phyloP scores from a whole-genome alignment of 257 asterid genomes.

The Solanum okadae region DNA sequence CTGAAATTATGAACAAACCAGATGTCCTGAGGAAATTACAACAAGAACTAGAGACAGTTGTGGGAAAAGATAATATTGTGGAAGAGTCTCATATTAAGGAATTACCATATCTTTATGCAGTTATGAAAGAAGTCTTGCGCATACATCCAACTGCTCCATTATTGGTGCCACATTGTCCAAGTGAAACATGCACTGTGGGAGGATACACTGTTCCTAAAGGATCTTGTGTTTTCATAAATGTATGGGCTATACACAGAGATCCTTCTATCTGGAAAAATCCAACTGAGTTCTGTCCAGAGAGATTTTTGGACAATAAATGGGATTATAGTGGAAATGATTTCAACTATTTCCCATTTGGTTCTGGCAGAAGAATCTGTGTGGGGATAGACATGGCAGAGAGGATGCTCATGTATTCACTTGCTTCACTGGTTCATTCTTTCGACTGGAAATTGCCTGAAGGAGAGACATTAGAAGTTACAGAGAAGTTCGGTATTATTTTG shows the following conservation, averaged over 20 bases:
- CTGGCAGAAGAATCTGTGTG: not conserved
- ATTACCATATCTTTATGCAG: not conserved
- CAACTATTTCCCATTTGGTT: not conserved
- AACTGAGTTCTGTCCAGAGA: not conserved
- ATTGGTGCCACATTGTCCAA: not conserved
- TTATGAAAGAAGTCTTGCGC: not conserved
- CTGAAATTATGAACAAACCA: slow-evolving; percentile 46
- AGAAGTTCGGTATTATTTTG: too few relatives aligned
- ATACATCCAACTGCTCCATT: not conserved
- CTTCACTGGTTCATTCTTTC: not conserved
- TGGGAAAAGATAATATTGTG: slow-evolving; percentile 21
- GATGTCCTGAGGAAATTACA: not conserved
- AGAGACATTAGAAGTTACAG: not conserved
- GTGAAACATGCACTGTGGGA: not conserved
- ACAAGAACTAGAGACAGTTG: slow-evolving; percentile 36
- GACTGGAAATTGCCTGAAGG: not conserved
- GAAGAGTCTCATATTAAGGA: not conserved
- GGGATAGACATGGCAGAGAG: not conserved
- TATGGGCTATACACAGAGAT: not conserved
- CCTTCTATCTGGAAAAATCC: not conserved
- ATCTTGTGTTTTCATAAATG: not conserved
- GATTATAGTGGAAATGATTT: not conserved
- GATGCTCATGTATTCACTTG: not conserved
- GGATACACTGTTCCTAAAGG: not conserved
- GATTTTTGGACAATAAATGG: not conserved